A percentile compares a stretch with the other conserved stretches of the same genome.
phyloP scores from a whole-genome alignment of 768 basidiomycete genomes.

The Xerocomus spinulosus region DNA sequence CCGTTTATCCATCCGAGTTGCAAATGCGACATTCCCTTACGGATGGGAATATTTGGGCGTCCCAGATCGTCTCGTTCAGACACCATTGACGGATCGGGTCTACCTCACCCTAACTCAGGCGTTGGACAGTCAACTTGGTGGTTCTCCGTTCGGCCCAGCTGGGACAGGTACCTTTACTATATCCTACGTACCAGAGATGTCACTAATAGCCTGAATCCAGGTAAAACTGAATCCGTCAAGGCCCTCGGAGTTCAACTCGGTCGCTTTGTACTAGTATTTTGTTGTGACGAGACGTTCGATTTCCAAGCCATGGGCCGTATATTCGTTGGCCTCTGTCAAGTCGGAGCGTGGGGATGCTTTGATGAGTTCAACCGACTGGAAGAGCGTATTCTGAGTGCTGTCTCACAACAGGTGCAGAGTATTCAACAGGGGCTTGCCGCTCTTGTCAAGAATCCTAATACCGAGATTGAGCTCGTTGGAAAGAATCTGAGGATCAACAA shows the following conservation, averaged over 20 bases:
- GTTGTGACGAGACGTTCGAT: conserved; percentile 99
- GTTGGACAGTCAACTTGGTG: conserved; percentile 89
- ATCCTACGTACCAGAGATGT: background rate
- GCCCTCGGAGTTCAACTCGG: conserved; percentile 96
- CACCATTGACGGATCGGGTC: conserved; percentile 93
- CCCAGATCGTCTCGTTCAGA: conserved; percentile 94
- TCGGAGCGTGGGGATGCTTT: conserved; percentile 98
- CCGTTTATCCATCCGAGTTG: conserved; percentile 74
- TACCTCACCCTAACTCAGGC: conserved; percentile 97
- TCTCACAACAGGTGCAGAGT: conserved; percentile 97
- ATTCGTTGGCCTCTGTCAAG: conserved; percentile 97
- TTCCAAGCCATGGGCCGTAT: conserved; percentile 99
- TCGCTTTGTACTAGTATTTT: conserved; percentile 99
- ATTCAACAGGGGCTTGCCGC: conserved; percentile 94
- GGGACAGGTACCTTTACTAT: conserved; percentile 67
- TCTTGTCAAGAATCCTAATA: conserved; percentile 75
- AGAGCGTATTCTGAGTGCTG: conserved; percentile 95
- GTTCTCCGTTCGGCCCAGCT: conserved; percentile 96
- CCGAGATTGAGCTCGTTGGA: conserved; percentile 93
- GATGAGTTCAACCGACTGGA: conserved; percentile 98
- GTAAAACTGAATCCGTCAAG: conserved; percentile 99
- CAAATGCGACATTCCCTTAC: conserved; percentile 91
- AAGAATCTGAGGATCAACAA: conserved; percentile 90
- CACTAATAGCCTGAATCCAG: conserved; percentile 35
- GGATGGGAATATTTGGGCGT: conserved; percentile 99